Evolutionary conservation across 192 early-diverging fungal genomes (phyloP).

Genomic region (Coemansia sp.): DNA sequence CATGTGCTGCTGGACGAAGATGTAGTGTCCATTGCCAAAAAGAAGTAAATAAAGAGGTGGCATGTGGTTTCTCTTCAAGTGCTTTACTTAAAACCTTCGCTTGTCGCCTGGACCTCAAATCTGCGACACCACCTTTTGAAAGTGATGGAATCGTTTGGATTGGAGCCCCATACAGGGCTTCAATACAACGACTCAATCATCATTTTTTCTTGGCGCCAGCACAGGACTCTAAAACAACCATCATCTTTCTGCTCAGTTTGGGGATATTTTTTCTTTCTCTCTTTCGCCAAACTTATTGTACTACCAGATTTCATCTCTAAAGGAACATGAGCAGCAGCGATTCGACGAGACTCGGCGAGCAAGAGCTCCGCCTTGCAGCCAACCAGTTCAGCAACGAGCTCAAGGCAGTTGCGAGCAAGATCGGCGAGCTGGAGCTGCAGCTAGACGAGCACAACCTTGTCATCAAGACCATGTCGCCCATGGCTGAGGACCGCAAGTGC

Average conservation of each 20-base stretch:
- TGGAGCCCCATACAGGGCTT: too few species aligned
- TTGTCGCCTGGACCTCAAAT: background rate
- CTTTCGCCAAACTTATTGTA: background rate
- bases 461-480: constrained; percentile 89
- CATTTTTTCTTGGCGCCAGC: too few species aligned
- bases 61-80: background rate
- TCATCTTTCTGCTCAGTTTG: background rate
- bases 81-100: background rate
- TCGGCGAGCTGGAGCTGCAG: constrained; percentile 93
- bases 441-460: constrained; percentile 86
- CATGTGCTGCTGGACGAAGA: constrained; percentile 93
- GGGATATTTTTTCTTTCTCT: too few species aligned
- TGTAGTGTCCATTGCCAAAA: constrained; percentile 91
- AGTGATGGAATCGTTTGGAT: background rate
- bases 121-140: background rate
- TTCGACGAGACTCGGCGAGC: constrained; percentile 22
- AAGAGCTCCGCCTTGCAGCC: constrained; percentile 46
- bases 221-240: too few species aligned
- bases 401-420: constrained; percentile 82
- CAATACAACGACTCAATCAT: background rate
- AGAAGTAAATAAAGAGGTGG: constrained; percentile 17
- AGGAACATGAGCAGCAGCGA: constrained; percentile 9
- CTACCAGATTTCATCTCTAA: background rate
- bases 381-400: constrained; percentile 79
- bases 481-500: constrained; percentile 85